Base-by-base conservation (phyloP, 192 early-diverging fungal species). In the Rhizoclosmatium sp. region DNA sequence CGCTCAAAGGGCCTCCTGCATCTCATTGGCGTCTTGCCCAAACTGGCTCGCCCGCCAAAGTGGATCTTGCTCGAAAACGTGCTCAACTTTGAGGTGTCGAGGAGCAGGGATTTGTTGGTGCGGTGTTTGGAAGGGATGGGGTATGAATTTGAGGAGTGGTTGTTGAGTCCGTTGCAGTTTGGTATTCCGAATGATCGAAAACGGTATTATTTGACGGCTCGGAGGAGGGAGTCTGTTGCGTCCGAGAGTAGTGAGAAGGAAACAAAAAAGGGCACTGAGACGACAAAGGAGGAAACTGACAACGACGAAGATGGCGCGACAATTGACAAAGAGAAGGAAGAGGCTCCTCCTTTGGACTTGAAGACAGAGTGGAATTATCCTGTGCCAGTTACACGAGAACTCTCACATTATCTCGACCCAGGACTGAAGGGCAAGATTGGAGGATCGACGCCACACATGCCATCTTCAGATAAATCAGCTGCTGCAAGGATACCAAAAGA, bases 11-110 rank as follows among this genome's bases (percentile, higher is more conserved):
- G 79, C 9, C 80, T 89, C 19, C 60, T 89, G 31, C 80, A 85
- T 65, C 80, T 91, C 23, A 77, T 90, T 12, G 56, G 73, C 1
- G n/a, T 84, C 3, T 64, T 92, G 39, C 82, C 80, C 12, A 23
- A 48, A n/a, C 47, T 91, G n/a, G 21, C 64, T 4, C 23, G 2
- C 10, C 61, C 66, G 23, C 90, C 90, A 19, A 39, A 65, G 58
- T 87, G 56, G 51, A 40, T 91, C 2, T 88, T 91, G 71, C 71
- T 91, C 56, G 90, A 91, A 77, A 91, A 91, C 54, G 90, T 91
- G n/a, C 82, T 84, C 1, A 84, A 85, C 64, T 91, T 91, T 78
- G 90, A 91, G 79, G 60, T 69, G 40, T 64, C 66, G 31, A 48
- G 65, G 23, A 79, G 81, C 48, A 60, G 85, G 45, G 74, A 72